Evolutionary conservation across 345 rosid genomes (phyloP), one percentile per base, ranked within the genome.

Genomic region (Microcos paniculata): DNA sequence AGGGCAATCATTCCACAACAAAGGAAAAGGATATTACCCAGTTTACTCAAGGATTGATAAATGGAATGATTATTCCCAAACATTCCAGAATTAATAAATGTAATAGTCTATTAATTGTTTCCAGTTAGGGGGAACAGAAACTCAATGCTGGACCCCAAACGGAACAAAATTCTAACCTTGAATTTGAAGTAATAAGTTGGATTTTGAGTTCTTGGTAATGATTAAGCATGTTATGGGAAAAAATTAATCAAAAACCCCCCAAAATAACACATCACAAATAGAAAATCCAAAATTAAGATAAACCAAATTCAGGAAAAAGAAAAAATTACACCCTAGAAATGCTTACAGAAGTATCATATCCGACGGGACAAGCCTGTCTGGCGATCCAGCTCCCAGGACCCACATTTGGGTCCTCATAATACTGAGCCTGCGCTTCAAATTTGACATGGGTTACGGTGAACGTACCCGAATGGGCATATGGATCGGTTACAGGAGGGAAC

Each of bases 271-370:
- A n/a, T 18, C 12, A 9, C 5, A 46, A 43, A 19, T 0, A 70
- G 8, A 51, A 31, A 46, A 43, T 55, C 35, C 24, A 18, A 52
- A 57, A 51, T 10, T 30, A 7, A 40, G 18, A 35, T 0, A 23
- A 11, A 13, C 8, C 12, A 48, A 35, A 46, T 46, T 1, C 19
- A 49, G 16, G 18, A 16, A 73, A n/a, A 42, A 66, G 18, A 42
- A 23, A 8, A 46, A 56, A 55, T n/a, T 5, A 30, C 26, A 4
- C 3, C 5, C 8, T 30, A 49, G 10, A 4, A 42, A 30, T 1
- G 13, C 79, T 75, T 75, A 81, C 81, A 49, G 79, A 57, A 40
- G 79, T 11, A 10, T 71, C 81, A 72, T 56, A 74, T 74, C 23
- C 26, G 48, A 77, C 8, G 63, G 70, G 26, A 46, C 2, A 70